Conservation (phyloP, 148 eudicot species). For the Mesembryanthemum crystallinum region DNA sequence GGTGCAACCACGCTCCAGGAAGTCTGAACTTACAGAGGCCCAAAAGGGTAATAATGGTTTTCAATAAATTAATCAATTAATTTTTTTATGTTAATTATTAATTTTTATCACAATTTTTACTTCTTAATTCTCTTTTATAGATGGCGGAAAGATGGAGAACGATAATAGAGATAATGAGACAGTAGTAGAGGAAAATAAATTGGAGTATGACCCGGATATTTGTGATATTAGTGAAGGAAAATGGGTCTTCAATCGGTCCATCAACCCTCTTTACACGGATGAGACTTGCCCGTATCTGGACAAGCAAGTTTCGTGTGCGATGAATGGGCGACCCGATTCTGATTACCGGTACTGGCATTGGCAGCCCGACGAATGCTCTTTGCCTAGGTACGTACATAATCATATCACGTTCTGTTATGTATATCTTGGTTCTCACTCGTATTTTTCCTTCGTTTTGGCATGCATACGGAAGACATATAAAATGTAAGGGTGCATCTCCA, state of each 20-base stretch:
- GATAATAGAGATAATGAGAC: conserved; percentile 21
- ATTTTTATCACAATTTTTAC: too few species aligned
- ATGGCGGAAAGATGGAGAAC: conserved; percentile 21
- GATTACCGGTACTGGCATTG: conserved; percentile 80
- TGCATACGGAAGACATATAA: too few species aligned
- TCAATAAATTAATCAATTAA: too few species aligned
- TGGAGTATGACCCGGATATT: conserved; percentile 66
- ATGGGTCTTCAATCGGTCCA: conserved; percentile 69
- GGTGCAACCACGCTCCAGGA: too few species aligned
- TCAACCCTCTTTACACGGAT: conserved; percentile 55
- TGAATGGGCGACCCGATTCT: conserved; percentile 71
- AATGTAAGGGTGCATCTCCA: too few species aligned
- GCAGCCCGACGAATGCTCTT: conserved; percentile 80
- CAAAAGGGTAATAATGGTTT: too few species aligned
- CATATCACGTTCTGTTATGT: background rate
- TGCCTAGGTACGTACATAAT: conserved; percentile 75
- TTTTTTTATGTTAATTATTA: too few species aligned
- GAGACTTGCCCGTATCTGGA: conserved; percentile 71
- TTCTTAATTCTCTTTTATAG: conserved; percentile 16
- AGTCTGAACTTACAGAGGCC: too few species aligned
- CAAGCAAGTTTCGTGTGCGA: conserved; percentile 67
- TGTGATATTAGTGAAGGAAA: conserved; percentile 67
- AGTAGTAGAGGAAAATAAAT: conserved; percentile 40
- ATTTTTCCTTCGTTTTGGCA: too few species aligned
- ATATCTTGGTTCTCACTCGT: too few species aligned